Evolutionary conservation across 345 rosid genomes (phyloP).

Genomic region (Gossypium rotundifolium): DNA sequence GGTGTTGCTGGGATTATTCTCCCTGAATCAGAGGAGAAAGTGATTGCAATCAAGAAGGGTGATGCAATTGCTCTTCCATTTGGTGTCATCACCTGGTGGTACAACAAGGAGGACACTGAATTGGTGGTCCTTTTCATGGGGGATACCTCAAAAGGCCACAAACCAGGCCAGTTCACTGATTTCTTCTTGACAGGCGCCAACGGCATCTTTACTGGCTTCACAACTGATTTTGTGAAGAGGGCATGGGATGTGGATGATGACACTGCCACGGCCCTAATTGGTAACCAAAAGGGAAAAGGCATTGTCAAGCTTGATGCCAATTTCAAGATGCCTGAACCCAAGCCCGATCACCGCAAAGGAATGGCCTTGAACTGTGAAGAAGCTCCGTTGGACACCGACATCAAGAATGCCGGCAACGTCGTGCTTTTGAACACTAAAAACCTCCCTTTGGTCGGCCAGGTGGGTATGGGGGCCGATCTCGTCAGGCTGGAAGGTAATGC

Average conservation of each 20-base stretch:
- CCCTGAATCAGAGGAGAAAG: constrained; percentile 86
- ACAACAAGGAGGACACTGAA: constrained; percentile 69
- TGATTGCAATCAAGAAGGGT: constrained; percentile 69
- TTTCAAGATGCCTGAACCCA: constrained; percentile 56
- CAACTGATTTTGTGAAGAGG: constrained; percentile 62
- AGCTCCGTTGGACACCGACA: constrained; percentile 78
- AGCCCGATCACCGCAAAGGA: constrained; percentile 48
- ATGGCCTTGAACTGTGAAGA: constrained; percentile 69
- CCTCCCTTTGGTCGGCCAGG: constrained; percentile 78
- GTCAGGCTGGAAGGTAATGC: constrained; percentile 70
- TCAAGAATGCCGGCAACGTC: constrained; percentile 72
- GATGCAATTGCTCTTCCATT: constrained; percentile 90
- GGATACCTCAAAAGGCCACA: constrained; percentile 71
- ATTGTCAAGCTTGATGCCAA: constrained; percentile 57
- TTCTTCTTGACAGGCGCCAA: constrained; percentile 71
- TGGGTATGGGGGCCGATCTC: constrained; percentile 88
- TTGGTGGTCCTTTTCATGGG: constrained; percentile 76
- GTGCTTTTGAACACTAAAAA: constrained; percentile 78
- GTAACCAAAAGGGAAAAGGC: constrained; percentile 44
- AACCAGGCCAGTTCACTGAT: constrained; percentile 71
- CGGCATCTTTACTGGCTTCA: constrained; percentile 76
- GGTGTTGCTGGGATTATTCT: constrained; percentile 84
- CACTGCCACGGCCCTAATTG: constrained; percentile 41
- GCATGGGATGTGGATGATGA: constrained; percentile 64
- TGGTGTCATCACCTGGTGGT: constrained; percentile 92